phyloP scores from a whole-genome alignment of 2,329 filamentous ascomycete genomes.

The Penicillium janthinellum region DNA sequence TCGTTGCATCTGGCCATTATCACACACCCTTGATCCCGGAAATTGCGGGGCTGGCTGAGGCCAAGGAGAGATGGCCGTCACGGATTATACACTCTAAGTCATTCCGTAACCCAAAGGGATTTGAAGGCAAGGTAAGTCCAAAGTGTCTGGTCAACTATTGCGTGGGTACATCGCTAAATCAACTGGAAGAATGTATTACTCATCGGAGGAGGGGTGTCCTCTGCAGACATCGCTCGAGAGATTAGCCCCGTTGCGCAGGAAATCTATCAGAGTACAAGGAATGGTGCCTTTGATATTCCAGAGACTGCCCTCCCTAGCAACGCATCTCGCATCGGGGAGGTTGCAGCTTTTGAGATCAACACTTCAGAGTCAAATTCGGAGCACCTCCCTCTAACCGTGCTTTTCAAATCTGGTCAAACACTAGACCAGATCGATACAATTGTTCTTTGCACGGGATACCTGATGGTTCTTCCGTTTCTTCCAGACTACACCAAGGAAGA shows the following conservation, averaged over 20 bases:
- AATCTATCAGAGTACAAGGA: conserved; percentile 60
- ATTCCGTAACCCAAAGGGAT: conserved; percentile 50
- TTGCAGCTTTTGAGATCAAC: conserved; percentile 50
- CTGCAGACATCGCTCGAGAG: conserved; percentile 57
- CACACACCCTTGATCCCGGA: conserved; percentile 54
- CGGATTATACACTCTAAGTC: conserved; percentile 55
- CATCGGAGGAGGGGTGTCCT: conserved; percentile 59
- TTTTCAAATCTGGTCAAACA: conserved; percentile 55
- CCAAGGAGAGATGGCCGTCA: conserved; percentile 50
- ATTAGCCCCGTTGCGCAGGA: conserved; percentile 48
- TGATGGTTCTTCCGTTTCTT: conserved; percentile 68
- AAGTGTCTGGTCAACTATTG: accelerated
- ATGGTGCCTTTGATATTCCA: conserved; percentile 63
- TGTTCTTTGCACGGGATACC: conserved; percentile 69
- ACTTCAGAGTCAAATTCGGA: conserved; percentile 3
- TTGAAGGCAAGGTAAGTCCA: conserved; percentile 55
- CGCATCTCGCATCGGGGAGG: conserved; percentile 55
- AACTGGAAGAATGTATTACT: conserved; percentile 54
- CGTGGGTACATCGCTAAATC: neutral
- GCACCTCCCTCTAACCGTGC: conserved; percentile 53
- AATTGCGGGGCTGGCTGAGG: conserved; percentile 50
- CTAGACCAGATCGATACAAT: conserved; percentile 62
- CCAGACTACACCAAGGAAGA: conserved; percentile 51
- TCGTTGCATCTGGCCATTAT: conserved; percentile 60
- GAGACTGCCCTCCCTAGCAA: conserved; percentile 56